Evolutionary conservation across 768 basidiomycete species (phyloP).

Genomic region (Panellus pusillus): DNA sequence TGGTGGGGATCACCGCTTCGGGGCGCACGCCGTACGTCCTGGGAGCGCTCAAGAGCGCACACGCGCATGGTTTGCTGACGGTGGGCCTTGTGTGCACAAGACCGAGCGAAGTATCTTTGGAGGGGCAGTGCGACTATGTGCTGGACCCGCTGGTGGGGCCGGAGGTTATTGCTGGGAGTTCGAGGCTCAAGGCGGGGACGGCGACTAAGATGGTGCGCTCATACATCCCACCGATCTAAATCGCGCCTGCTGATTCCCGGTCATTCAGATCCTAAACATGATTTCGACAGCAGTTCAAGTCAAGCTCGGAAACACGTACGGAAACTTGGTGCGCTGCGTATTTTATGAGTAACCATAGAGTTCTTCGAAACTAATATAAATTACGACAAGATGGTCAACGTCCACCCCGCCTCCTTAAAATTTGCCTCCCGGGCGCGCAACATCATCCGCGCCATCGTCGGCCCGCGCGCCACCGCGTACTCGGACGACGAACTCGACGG

Average conservation of each 20-base stretch:
- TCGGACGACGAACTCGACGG: constrained; percentile 30
- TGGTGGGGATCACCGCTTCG: constrained; percentile 37
- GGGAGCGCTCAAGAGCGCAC: constrained; percentile 29
- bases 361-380: not conserved
- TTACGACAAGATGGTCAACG: constrained; percentile 33
- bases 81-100: constrained; percentile 31
- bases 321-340: constrained; percentile 31
- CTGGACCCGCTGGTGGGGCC: constrained; percentile 33
- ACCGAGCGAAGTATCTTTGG: constrained; percentile 26
- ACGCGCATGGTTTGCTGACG: constrained; percentile 25
- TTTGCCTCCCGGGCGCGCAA: constrained; percentile 29
- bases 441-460: constrained; percentile 30
- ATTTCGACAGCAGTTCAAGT: constrained; percentile 36
- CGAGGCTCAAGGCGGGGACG: constrained; percentile 38
- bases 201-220: constrained; percentile 35
- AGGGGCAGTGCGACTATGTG: constrained; percentile 27
- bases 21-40: constrained; percentile 38
- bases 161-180: constrained; percentile 35
- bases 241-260: not conserved
- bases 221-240: no score
- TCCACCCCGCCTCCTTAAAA: constrained; percentile 33
- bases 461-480: constrained; percentile 10
- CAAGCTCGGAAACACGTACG: constrained; percentile 35
- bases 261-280: constrained; percentile 34
- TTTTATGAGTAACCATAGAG: no score